Evolutionary conservation across 495 filamentous ascomycete species (phyloP).

Genomic region (Tuber brumale): DNA sequence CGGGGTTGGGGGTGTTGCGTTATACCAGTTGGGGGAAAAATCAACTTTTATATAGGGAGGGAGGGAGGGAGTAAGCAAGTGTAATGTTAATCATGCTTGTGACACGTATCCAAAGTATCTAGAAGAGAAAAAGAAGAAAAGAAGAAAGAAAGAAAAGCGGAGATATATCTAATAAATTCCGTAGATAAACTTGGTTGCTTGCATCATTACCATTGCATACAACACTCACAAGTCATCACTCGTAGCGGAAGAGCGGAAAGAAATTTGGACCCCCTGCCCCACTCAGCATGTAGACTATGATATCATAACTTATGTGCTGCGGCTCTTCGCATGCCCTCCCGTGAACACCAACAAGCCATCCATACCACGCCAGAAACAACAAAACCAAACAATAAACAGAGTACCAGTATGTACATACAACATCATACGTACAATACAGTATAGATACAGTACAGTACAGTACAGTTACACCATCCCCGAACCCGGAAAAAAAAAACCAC

Average conservation of each 20-base stretch:
- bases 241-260: not conserved
- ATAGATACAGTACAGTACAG: too few species aligned
- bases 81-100: not conserved
- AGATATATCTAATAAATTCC: not conserved
- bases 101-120: not conserved
- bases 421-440: too few species aligned
- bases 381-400: too few species aligned
- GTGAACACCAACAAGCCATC: too few species aligned
- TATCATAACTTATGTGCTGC: too few species aligned
- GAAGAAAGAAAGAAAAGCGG: not conserved
- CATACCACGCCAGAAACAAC: too few species aligned
- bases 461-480: too few species aligned
- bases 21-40: not conserved
- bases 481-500: too few species aligned
- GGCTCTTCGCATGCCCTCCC: too few species aligned
- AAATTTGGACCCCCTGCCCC: not conserved
- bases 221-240: not conserved
- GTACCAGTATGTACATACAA: too few species aligned
- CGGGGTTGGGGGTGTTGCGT: not conserved
- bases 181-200: not conserved
- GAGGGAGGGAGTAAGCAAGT: not conserved
- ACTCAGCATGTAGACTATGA: not conserved
- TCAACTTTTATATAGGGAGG: not conserved
- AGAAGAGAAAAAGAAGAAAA: not conserved
- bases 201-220: not conserved